Percentiles rank a stretch among this genome's conserved stretches.
These are phyloP conservation scores for Trypanosoma caninum DNA, from an alignment of 208 protist species.

Conservation along the genomic window DNA sequence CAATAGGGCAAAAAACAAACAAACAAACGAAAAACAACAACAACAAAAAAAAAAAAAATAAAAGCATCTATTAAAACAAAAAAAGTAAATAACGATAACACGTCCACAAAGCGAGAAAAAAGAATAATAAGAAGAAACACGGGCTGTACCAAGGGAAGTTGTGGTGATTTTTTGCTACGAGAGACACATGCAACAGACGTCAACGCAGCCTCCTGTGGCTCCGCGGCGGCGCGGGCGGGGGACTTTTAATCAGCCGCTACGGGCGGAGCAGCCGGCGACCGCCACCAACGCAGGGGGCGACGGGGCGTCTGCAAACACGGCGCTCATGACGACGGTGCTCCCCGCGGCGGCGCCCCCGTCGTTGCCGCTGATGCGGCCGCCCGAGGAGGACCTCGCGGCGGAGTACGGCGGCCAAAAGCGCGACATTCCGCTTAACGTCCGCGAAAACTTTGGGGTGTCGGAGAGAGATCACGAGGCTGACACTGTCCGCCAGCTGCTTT, in stretches of 20 bases:
- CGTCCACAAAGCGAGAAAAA: too few relatives aligned
- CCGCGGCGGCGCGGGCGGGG: constrained; percentile 67
- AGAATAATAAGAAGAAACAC: too few relatives aligned
- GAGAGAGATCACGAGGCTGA: constrained; percentile 44
- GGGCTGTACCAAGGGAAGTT: too few relatives aligned
- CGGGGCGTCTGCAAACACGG: constrained; percentile 44
- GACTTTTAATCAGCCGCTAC: constrained; percentile 60
- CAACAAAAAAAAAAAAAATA: background rate
- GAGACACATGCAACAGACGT: too few relatives aligned
- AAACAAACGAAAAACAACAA: background rate
- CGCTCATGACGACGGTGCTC: constrained; percentile 47
- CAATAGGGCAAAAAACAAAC: background rate
- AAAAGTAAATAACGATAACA: too few relatives aligned
- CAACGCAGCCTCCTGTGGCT: constrained; percentile 23
- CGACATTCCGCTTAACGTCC: constrained; percentile 43
- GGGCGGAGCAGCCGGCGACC: constrained; percentile 51
- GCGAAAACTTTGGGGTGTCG: constrained; percentile 40
- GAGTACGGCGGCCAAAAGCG: constrained; percentile 43
- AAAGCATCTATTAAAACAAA: too few relatives aligned
- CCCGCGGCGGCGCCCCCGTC: constrained; percentile 31
- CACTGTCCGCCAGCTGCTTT: constrained; percentile 74
- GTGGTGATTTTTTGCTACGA: too few relatives aligned
- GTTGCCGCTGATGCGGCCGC: constrained; percentile 12
- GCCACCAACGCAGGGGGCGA: constrained; percentile 21
- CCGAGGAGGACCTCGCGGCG: constrained; percentile 35